Base-by-base conservation (phyloP, 2,329 filamentous ascomycete genomes). In the Arachnomyces sp. region DNA sequence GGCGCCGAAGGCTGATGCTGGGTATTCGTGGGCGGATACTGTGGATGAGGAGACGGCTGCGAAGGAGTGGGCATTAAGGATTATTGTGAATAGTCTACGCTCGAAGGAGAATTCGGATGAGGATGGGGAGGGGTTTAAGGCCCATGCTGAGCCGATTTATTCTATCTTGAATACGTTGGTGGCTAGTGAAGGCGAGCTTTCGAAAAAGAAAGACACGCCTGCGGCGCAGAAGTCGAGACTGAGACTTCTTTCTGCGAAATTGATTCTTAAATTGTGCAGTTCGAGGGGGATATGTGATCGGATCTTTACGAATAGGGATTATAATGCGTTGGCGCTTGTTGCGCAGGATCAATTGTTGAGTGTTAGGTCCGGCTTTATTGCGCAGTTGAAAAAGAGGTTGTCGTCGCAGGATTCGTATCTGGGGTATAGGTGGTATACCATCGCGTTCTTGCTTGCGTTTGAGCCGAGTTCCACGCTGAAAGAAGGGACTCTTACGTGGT, bases 391-490 rank as follows among this genome's bases (percentile, higher is more conserved):
- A 64, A 95, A 94, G 64, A 61, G 60, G 42, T 49, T 66, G 13
- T 57, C 60, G n/a, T n/a, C 20, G 20, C 62, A 64, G 44, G 56
- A 52, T n/a, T 52, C 61, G 4, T 90, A 94, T 54, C 76, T 96
- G 3, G 83, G 84, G 7, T 77, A 82, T 39, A 80, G 90, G 7
- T 98, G 93, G 71, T 92, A 94, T 60, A 84, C 86, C 0, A 81
- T 94, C 31, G 73, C 94, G 4, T 96, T 95, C 66, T 68, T 96
- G 32, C 82, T 88, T 25, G 90, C 92, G 1, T 95, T 92, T 58
- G 92, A 98, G 64, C 92, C 90, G 0, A 75, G 79, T 29, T 58
- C 67, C n/a, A 74, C 77, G 12, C 76, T 94, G 57, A 84, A 81
- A 58, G 78, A 77, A 36, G 78, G 82, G 31, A 81, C 86, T 2